phyloP scores from a whole-genome alignment of 352 stramenopile species.

The Globisporangium barbulae region DNA sequence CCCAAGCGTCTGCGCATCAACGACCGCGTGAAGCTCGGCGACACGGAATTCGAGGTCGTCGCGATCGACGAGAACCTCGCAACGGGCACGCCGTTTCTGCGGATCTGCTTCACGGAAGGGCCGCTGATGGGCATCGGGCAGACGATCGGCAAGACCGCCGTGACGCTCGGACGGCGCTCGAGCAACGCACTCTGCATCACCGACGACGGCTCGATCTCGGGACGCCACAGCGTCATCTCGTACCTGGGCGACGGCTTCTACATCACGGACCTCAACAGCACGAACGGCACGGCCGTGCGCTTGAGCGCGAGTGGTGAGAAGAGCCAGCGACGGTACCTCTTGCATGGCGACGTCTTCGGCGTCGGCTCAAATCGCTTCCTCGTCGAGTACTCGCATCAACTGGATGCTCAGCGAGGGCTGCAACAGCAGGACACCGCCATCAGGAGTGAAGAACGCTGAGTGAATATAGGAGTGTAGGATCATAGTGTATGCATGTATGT shows the following conservation, averaged over 20 bases:
- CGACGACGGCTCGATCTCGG: slow-evolving; percentile 80
- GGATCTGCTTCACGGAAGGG: slow-evolving; percentile 74
- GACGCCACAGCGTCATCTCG: slow-evolving; percentile 65
- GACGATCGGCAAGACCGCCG: slow-evolving; percentile 70
- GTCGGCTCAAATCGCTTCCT: slow-evolving; percentile 83
- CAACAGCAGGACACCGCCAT: not conserved
- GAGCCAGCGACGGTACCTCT: slow-evolving; percentile 53
- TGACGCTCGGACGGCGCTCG: slow-evolving; percentile 69
- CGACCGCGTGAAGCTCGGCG: slow-evolving; percentile 72
- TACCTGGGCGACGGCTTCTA: slow-evolving; percentile 80
- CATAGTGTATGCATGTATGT: not conserved
- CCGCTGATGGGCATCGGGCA: slow-evolving; percentile 65
- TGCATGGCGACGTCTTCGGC: slow-evolving; percentile 80
- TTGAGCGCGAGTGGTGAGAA: slow-evolving; percentile 62
- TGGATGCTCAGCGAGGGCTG: slow-evolving; percentile 21
- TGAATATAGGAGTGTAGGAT: not conserved
- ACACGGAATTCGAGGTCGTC: slow-evolving; percentile 80
- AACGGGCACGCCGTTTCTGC: slow-evolving; percentile 70
- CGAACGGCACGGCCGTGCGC: slow-evolving; percentile 76
- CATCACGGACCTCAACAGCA: slow-evolving; percentile 80
- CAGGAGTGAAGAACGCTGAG: not conserved
- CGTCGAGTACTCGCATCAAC: slow-evolving; percentile 74
- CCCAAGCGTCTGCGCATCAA: slow-evolving; percentile 67
- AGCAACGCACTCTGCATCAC: slow-evolving; percentile 82
- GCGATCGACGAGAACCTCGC: slow-evolving; percentile 64